Evolutionary conservation across 768 basidiomycete genomes (phyloP).

Genomic region (Rhodocollybia butyracea): DNA sequence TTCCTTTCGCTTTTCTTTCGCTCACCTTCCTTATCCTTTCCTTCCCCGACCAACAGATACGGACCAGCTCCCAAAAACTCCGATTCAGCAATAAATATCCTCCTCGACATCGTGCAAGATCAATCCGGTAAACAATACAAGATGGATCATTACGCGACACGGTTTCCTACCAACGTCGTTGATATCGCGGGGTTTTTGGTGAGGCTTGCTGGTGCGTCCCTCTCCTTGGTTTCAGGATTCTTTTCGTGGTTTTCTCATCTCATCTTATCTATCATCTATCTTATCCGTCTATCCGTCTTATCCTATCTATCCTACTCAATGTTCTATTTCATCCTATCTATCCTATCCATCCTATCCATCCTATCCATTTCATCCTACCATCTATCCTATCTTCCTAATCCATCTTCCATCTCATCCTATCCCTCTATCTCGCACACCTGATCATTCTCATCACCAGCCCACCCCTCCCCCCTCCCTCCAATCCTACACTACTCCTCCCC

Average conservation of each 20-base stretch:
- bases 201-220: constrained; percentile 60
- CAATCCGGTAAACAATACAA: constrained; percentile 85
- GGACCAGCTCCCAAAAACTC: constrained; percentile 81
- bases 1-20: background rate
- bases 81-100: constrained; percentile 86
- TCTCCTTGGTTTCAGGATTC: too few species aligned
- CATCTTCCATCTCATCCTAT: too few species aligned
- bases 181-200: constrained; percentile 87
- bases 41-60: constrained; percentile 49
- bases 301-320: too few species aligned
- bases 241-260: too few species aligned
- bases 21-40: background rate
- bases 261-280: too few species aligned
- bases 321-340: too few species aligned
- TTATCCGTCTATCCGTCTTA: too few species aligned
- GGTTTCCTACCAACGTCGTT: constrained; percentile 88
- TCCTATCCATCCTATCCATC: too few species aligned
- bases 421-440: too few species aligned
- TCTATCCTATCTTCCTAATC: too few species aligned
- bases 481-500: constrained; percentile 85
- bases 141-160: constrained; percentile 94
- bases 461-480: constrained; percentile 46
- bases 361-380: too few species aligned
- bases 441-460: too few species aligned
- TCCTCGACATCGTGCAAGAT: constrained; percentile 84